Conservation (phyloP, 306 rosid species). For the Inga laurina region DNA sequence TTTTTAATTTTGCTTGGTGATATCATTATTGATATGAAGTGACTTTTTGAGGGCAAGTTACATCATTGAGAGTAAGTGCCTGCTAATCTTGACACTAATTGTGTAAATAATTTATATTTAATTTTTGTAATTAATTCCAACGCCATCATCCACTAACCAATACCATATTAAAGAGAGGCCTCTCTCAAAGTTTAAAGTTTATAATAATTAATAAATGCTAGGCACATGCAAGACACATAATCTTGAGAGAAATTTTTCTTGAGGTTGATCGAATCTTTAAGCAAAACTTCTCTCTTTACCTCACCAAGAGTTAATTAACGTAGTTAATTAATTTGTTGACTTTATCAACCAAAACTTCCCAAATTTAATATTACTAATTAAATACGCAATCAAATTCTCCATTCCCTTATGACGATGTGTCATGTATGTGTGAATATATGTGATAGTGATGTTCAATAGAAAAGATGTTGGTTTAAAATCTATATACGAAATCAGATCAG, state of each 20-base stretch:
- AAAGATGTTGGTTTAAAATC: neutral
- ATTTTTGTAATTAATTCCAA: conserved; percentile 2
- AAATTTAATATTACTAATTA: neutral
- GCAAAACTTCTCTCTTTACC: conserved; percentile 12
- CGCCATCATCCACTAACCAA: conserved; percentile 35
- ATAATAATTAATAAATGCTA: conserved; percentile 16
- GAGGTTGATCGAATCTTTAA: neutral
- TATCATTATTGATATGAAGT: conserved; percentile 37
- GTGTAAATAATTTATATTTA: conserved; percentile 10
- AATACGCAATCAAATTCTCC: neutral
- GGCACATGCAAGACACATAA: conserved; percentile 8
- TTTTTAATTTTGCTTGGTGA: conserved; percentile 36
- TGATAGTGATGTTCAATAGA: neutral
- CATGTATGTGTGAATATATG: neutral
- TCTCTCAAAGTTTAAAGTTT: neutral
- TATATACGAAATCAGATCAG: too few relatives aligned
- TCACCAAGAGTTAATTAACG: neutral
- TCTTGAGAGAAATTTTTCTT: conserved; percentile 7
- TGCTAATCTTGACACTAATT: conserved; percentile 25
- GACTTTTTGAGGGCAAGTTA: conserved; percentile 56
- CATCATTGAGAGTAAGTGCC: conserved; percentile 49
- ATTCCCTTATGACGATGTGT: neutral
- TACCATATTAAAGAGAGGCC: neutral
- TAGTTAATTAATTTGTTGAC: conserved; percentile 24
- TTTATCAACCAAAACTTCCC: conserved; percentile 23